Percentiles rank a stretch among this genome's conserved stretches.
Conservation (phyloP, 768 basidiomycete species). For the Leccinellum rugosiceps region DNA sequence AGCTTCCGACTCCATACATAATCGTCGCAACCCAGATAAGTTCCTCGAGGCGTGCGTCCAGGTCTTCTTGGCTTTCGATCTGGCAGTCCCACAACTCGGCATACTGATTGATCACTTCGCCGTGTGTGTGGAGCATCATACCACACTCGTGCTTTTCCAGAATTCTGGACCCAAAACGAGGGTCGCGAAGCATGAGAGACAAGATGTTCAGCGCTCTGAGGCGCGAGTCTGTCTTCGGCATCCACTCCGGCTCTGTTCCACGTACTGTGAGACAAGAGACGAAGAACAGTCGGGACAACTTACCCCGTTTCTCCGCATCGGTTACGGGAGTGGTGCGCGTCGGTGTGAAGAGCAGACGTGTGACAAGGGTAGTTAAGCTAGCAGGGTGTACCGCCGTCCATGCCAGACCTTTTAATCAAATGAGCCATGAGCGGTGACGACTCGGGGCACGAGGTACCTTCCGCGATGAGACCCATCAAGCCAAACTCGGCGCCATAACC, state of each 20-base stretch:
- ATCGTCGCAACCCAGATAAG: conserved; percentile 53
- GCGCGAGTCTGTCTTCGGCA: conserved; percentile 33
- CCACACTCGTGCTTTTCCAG: conserved; percentile 36
- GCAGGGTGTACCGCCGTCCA: conserved; percentile 50
- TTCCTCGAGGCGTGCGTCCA: conserved; percentile 58
- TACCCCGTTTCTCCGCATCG: conserved; percentile 21
- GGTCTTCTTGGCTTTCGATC: conserved; percentile 32
- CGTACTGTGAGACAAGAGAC: not conserved
- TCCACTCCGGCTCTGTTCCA: conserved; percentile 27
- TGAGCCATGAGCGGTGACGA: not conserved
- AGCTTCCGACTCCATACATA: conserved; percentile 62
- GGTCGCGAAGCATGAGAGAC: conserved; percentile 52
- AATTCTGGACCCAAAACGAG: conserved; percentile 29
- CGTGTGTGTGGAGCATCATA: conserved; percentile 35
- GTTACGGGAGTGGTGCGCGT: conserved; percentile 19
- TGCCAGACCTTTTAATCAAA: conserved; percentile 47
- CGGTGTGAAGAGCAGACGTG: conserved; percentile 30
- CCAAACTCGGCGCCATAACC: conserved; percentile 67
- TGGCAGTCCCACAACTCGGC: conserved; percentile 48
- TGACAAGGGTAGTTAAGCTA: conserved; percentile 35
- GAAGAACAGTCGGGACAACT: not conserved
- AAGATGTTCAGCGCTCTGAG: conserved; percentile 49
- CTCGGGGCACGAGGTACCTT: conserved; percentile 20
- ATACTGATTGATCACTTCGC: conserved; percentile 40
- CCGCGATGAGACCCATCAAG: conserved; percentile 57